phyloP scores from a whole-genome alignment of 108 stramenopile genomes.

The Cyclotella kingstonii region DNA sequence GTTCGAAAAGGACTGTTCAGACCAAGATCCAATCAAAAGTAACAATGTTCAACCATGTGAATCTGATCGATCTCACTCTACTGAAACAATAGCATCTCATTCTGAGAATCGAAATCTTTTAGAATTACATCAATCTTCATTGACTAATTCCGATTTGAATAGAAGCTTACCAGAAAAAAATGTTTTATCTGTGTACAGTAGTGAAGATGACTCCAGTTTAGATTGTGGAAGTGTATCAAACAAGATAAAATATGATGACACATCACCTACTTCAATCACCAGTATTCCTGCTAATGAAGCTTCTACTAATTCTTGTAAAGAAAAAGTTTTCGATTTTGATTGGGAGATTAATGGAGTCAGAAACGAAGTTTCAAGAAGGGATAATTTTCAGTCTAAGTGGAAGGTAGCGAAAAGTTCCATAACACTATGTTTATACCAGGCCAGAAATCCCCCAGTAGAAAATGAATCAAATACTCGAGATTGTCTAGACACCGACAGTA shows the following conservation, averaged over 20 bases:
- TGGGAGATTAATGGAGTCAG: slow-evolving; percentile 8
- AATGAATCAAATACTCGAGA: slow-evolving; percentile 9
- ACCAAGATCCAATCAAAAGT: not conserved
- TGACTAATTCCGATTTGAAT: too few relatives aligned
- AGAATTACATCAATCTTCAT: too few relatives aligned
- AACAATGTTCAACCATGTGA: slow-evolving; percentile 1
- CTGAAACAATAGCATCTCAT: not conserved
- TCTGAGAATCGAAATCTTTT: not conserved
- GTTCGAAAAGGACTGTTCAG: not conserved
- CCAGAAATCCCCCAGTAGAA: not conserved
- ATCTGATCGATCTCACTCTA: slow-evolving; percentile 3
- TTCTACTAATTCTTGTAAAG: not conserved
- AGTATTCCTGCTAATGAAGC: not conserved
- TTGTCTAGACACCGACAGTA: not conserved
- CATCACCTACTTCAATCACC: not conserved
- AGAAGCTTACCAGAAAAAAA: not conserved
- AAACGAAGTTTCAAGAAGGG: not conserved
- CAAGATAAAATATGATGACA: not conserved
- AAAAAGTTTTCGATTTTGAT: not conserved
- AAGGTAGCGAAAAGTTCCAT: not conserved
- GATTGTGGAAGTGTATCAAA: not conserved
- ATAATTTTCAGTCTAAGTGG: not conserved
- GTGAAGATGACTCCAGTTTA: slow-evolving; percentile 9
- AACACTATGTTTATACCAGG: not conserved
- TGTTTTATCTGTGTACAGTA: slow-evolving; percentile 2